phyloP scores from a whole-genome alignment of 1,284 basidiomycete species.

The Sporisorium graminicola region DNA sequence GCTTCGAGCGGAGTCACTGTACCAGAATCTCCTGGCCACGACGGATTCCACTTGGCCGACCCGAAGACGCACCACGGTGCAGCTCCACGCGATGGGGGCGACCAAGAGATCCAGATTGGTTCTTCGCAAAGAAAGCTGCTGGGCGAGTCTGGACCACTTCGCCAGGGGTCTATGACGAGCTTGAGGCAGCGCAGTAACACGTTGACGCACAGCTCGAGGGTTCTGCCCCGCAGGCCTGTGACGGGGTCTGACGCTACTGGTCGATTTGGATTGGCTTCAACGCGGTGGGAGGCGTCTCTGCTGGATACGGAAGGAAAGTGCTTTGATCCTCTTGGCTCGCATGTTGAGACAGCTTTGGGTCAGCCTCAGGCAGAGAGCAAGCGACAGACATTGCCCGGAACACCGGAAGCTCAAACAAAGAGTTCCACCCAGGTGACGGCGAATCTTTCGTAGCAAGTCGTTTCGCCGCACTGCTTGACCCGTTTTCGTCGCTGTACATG shows the following conservation, averaged over 20 bases:
- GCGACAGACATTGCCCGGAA: not conserved
- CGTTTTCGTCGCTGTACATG: not conserved
- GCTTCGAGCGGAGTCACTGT: not conserved
- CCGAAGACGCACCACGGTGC: not conserved
- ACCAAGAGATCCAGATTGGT: not conserved
- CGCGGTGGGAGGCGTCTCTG: not conserved
- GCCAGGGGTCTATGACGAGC: conserved; percentile 7
- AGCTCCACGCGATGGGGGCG: not conserved
- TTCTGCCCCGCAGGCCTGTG: not conserved
- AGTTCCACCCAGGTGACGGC: not conserved
- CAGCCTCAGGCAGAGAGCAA: not conserved
- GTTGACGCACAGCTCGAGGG: not conserved
- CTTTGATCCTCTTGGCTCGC: not conserved
- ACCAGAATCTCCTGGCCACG: not conserved
- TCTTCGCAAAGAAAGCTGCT: not conserved
- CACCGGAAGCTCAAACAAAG: not conserved
- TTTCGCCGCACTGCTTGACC: not conserved
- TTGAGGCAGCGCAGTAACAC: conserved; percentile 2
- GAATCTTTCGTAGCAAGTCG: not conserved
- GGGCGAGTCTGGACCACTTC: not conserved
- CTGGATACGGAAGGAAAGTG: conserved; percentile 12
- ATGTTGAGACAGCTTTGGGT: not conserved
- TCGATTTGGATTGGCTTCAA: not conserved
- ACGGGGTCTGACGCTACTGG: not conserved
- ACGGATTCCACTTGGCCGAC: not conserved